Conservation (phyloP, 73 alveolate genomes). For the Effrenium voratum region DNA sequence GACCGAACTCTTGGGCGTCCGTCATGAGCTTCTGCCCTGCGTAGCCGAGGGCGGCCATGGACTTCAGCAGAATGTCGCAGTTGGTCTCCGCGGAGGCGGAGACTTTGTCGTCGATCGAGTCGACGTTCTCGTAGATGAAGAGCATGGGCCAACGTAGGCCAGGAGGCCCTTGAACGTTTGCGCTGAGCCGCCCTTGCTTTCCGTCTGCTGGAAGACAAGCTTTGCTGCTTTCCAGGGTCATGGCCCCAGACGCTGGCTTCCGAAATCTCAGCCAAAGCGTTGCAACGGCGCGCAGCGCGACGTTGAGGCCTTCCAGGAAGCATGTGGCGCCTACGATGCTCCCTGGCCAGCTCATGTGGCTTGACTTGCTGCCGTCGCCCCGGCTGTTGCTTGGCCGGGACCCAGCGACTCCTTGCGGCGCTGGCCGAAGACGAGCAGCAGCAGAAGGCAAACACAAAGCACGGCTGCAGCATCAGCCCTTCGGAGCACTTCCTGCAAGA, state of each 20-base stretch:
- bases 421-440: too few species aligned
- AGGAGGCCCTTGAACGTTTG: background rate
- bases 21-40: slow-evolving; percentile 41
- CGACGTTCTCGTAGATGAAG: slow-evolving; percentile 30
- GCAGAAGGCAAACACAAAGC: too few species aligned
- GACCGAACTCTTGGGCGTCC: slow-evolving; percentile 48
- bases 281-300: background rate
- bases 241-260: background rate
- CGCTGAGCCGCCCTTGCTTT: slow-evolving; percentile 6
- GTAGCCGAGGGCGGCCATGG: background rate
- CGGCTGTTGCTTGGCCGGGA: too few species aligned
- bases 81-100: background rate
- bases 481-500: too few species aligned
- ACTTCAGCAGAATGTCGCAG: background rate
- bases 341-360: background rate
- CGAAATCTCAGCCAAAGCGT: background rate
- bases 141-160: background rate
- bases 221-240: background rate
- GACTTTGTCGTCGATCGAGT: slow-evolving; percentile 27
- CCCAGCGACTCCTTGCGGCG: too few species aligned
- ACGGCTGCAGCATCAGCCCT: too few species aligned
- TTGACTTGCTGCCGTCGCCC: too few species aligned
- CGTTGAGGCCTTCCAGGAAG: background rate
- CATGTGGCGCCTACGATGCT: background rate
- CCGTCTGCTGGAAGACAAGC: background rate